phyloP scores from a whole-genome alignment of 2,329 filamentous ascomycete genomes.

The Aspergillus pseudoterreus region DNA sequence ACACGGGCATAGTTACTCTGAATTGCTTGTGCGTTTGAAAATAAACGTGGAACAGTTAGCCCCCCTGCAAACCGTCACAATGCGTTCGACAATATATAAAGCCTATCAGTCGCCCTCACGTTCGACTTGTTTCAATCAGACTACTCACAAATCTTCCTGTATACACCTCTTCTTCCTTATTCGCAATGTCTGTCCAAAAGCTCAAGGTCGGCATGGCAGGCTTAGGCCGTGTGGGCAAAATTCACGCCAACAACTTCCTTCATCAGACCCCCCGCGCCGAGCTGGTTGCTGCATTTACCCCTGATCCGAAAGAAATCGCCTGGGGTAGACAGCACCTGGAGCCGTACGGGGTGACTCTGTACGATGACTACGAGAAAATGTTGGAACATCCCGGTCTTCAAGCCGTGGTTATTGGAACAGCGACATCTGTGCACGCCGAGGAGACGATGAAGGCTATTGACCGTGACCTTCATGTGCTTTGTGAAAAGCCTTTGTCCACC shows the following conservation, averaged over 20 bases:
- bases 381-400: conserved; percentile 50
- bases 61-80: no score
- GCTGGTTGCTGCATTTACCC: conserved; percentile 46
- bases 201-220: conserved; percentile 46
- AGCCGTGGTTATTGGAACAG: conserved; percentile 52
- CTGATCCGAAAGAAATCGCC: conserved; percentile 39
- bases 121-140: background rate
- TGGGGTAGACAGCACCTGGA: conserved; percentile 50
- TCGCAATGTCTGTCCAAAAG: conserved; percentile 23
- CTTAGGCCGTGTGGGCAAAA: conserved; percentile 47
- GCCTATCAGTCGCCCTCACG: background rate
- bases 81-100: background rate
- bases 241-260: conserved; percentile 47
- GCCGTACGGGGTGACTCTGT: conserved; percentile 50
- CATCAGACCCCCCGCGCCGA: conserved; percentile 45
- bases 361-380: conserved; percentile 53
- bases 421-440: conserved; percentile 53
- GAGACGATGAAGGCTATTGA: conserved; percentile 55
- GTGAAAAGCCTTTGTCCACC: conserved; percentile 52
- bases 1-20: background rate
- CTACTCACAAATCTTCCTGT: background rate
- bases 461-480: conserved; percentile 51
- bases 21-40: background rate
- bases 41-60: no score
- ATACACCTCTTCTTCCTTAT: background rate